Conservation (phyloP, 192 early-diverging fungal genomes). For the Coemansia sp. region DNA sequence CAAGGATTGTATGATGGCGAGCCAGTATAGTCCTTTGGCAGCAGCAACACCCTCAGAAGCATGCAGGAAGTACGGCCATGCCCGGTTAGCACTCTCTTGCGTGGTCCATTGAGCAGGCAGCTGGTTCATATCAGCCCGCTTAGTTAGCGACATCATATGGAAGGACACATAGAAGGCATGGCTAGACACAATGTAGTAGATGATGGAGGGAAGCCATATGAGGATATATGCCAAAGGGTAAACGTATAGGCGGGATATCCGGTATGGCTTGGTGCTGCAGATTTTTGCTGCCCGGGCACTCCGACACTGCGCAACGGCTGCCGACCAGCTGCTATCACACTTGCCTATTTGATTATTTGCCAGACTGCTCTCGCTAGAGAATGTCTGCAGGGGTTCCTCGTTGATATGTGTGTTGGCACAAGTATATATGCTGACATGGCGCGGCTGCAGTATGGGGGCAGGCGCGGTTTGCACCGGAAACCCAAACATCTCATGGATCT, state of each 20-base stretch:
- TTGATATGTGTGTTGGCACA: conserved; percentile 8
- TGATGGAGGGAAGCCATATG: conserved; percentile 30
- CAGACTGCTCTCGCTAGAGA: no score
- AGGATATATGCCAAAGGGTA: conserved; percentile 43
- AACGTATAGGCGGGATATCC: conserved; percentile 39
- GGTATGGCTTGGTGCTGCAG: background rate
- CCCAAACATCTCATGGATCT: conserved; percentile 20
- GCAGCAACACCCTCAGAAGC: conserved; percentile 7
- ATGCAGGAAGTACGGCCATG: conserved; percentile 33
- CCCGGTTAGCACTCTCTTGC: conserved; percentile 25
- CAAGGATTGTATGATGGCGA: conserved; percentile 35
- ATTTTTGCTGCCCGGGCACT: conserved; percentile 3
- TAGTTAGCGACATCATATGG: background rate
- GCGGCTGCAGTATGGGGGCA: conserved; percentile 11
- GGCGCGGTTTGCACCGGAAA: background rate
- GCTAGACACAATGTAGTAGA: conserved; percentile 33
- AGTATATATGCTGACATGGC: conserved; percentile 19
- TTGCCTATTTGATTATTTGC: no score
- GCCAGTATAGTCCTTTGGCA: conserved; percentile 25
- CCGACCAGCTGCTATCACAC: no score
- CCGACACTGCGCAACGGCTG: no score
- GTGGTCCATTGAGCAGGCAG: conserved; percentile 42
- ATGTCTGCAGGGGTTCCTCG: no score
- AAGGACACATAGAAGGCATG: conserved; percentile 36
- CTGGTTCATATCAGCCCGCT: conserved; percentile 11